Percentiles rank a stretch among this genome's conserved stretches.
Conservation (phyloP, 306 rosid genomes). For the Argentina anserina region DNA sequence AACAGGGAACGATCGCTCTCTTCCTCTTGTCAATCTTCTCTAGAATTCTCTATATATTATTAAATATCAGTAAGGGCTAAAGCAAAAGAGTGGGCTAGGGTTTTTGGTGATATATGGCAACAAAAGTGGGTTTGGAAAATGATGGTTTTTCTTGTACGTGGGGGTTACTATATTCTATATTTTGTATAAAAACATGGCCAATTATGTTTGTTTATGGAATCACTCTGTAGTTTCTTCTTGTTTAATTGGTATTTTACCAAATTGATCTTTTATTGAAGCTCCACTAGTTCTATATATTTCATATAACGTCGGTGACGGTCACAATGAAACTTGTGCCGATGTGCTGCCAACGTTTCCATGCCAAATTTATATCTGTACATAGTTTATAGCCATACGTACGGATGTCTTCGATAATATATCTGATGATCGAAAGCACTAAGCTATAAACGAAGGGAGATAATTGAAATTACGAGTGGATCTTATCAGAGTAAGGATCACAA, state of each 20-base stretch:
- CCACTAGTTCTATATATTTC: neutral
- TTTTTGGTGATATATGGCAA: conserved; percentile 16
- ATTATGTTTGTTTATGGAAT: conserved; percentile 25
- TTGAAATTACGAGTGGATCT: neutral
- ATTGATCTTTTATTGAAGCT: neutral
- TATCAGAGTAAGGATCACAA: too few relatives aligned
- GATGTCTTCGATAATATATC: neutral
- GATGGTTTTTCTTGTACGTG: conserved; percentile 22
- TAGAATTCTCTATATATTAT: conserved; percentile 18
- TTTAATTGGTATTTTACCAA: neutral
- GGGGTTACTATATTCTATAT: conserved; percentile 18
- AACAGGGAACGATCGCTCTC: conserved; percentile 6
- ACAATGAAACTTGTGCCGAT: conserved; percentile 11
- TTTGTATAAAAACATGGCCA: conserved; percentile 28
- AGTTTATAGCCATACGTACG: neutral
- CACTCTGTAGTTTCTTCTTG: conserved; percentile 7
- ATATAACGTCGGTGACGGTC: neutral
- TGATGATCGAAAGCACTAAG: neutral
- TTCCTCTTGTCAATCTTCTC: neutral
- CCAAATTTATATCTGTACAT: neutral
- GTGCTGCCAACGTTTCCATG: neutral
- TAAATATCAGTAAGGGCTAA: conserved; percentile 28
- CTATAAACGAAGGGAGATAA: neutral
- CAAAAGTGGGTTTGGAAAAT: conserved; percentile 42
- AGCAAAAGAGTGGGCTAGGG: conserved; percentile 33